These are phyloP conservation scores for Termitomyces sp. DNA, from an alignment of 768 basidiomycete genomes.

Conservation along the genomic window DNA sequence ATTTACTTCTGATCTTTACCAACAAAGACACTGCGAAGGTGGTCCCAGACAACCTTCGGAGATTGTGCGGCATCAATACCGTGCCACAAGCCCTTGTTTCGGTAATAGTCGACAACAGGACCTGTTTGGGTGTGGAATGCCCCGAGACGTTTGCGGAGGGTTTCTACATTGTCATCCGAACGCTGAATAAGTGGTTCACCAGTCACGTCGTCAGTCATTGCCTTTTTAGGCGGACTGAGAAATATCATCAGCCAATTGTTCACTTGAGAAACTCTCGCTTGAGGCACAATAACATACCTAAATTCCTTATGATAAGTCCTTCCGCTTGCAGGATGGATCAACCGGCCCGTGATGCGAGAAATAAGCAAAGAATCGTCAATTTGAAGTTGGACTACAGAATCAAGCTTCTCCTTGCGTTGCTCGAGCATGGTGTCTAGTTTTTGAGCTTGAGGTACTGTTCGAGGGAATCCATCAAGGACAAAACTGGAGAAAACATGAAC, in stretches of 20 bases:
- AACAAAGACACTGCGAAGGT: constrained; percentile 60
- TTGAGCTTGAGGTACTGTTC: constrained; percentile 93
- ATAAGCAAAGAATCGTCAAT: constrained; percentile 95
- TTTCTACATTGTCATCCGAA: constrained; percentile 97
- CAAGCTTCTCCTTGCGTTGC: constrained; percentile 77
- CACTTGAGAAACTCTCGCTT: neutral
- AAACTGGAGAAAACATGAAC: constrained; percentile 53
- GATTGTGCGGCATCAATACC: constrained; percentile 93
- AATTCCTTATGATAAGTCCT: constrained; percentile 95
- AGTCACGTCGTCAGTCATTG: constrained; percentile 88
- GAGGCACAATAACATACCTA: constrained; percentile 50
- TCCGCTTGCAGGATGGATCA: constrained; percentile 87
- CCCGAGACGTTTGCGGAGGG: constrained; percentile 79
- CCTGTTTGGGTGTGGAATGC: constrained; percentile 95
- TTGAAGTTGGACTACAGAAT: constrained; percentile 87
- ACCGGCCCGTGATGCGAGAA: constrained; percentile 93
- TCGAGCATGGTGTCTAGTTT: constrained; percentile 92
- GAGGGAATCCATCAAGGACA: constrained; percentile 98
- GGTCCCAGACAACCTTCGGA: constrained; percentile 89
- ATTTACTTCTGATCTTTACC: constrained; percentile 34
- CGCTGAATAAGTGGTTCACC: constrained; percentile 97
- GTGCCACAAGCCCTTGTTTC: constrained; percentile 82
- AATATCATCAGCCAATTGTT: constrained; percentile 1
- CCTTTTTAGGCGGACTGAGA: constrained; percentile 91
- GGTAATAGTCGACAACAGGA: constrained; percentile 96